phyloP scores from a whole-genome alignment of 1,284 basidiomycete genomes.

The Lentinus polychrous region DNA sequence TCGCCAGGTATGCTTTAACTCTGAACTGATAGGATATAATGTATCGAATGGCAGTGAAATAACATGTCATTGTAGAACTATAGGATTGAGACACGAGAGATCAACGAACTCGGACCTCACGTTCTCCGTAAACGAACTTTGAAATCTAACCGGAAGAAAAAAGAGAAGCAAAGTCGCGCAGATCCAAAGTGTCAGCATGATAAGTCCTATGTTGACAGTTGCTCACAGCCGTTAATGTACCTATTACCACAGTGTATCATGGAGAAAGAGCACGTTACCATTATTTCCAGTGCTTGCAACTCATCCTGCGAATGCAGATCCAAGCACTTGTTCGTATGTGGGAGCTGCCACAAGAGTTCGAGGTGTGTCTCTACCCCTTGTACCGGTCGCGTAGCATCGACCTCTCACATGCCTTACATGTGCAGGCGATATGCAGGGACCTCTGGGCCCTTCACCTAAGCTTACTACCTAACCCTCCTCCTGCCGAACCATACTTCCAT shows the following conservation, averaged over 20 bases:
- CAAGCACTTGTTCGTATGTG: conserved; percentile 56
- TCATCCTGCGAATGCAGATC: conserved; percentile 72
- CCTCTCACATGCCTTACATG: conserved; percentile 43
- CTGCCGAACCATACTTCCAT: conserved; percentile 51
- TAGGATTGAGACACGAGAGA: conserved; percentile 62
- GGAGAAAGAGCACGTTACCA: conserved; percentile 70
- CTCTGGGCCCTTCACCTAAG: conserved; percentile 75
- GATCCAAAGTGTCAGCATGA: conserved; percentile 47
- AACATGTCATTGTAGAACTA: conserved; percentile 49
- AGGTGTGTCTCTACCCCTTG: conserved; percentile 56
- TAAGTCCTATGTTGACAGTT: too few relatives aligned
- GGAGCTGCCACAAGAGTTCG: conserved; percentile 72
- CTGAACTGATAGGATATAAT: not conserved
- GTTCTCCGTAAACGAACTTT: conserved; percentile 54
- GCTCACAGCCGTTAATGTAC: not conserved
- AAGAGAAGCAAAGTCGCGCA: conserved; percentile 39
- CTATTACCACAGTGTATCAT: conserved; percentile 60
- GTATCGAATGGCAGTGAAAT: too few relatives aligned
- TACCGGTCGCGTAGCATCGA: too few relatives aligned
- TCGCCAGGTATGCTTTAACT: conserved; percentile 47
- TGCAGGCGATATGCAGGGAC: conserved; percentile 71
- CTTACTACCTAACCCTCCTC: conserved; percentile 52
- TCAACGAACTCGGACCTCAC: conserved; percentile 51
- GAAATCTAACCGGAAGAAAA: conserved; percentile 46
- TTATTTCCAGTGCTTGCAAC: conserved; percentile 77